phyloP scores from a whole-genome alignment of 2,329 filamentous ascomycete species.

The Furcasterigmium sp. region DNA sequence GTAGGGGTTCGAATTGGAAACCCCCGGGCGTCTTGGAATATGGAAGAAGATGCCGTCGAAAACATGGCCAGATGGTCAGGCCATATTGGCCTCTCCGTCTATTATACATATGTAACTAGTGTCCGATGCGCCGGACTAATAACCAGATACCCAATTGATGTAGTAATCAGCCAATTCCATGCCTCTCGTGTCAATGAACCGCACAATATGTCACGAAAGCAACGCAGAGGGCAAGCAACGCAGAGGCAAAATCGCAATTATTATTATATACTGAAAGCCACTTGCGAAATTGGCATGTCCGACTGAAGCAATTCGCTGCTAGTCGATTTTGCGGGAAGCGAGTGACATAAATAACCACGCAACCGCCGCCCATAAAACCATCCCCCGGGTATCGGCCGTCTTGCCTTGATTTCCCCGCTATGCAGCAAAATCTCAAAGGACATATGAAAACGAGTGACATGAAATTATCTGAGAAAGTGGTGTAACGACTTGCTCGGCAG shows the following conservation, averaged over 20 bases:
- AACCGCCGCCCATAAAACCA: not conserved
- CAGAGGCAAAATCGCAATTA: conserved; percentile 1
- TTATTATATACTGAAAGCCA: conserved; percentile 4
- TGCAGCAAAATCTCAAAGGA: conserved; percentile 7
- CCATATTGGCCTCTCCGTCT: no score
- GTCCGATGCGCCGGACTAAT: conserved; percentile 1
- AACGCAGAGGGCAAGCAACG: no score
- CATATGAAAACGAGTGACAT: not conserved
- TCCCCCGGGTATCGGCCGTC: not conserved
- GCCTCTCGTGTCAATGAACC: no score
- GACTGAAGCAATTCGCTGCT: not conserved
- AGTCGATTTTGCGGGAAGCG: not conserved
- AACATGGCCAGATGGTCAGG: no score
- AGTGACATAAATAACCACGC: not conserved
- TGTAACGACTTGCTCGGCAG: not conserved
- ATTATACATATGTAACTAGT: conserved; percentile 2
- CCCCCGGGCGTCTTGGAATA: no score
- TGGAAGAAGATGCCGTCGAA: no score
- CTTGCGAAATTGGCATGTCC: not conserved
- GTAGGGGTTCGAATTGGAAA: no score
- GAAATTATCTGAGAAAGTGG: not conserved
- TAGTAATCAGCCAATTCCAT: no score
- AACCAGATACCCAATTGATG: no score
- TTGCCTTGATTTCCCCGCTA: conserved; percentile 10
- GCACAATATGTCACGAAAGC: no score